phyloP scores from a whole-genome alignment of 495 filamentous ascomycete species.

The Tuber umbilicatum region DNA sequence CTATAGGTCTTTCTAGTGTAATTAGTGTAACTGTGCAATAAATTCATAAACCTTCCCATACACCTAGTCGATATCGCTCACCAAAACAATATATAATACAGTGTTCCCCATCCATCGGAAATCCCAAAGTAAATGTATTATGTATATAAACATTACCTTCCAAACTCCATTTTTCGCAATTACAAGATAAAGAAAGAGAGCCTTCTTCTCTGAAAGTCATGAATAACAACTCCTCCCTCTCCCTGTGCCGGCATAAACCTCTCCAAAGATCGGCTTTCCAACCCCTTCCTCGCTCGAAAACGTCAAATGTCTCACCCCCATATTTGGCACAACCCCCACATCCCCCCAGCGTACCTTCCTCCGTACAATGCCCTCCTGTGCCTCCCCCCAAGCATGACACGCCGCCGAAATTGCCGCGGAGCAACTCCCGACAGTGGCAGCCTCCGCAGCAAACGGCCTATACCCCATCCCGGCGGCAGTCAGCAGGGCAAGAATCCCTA shows the following conservation, averaged over 20 bases:
- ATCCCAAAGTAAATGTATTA: neutral
- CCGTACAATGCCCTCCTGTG: neutral
- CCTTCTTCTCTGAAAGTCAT: neutral
- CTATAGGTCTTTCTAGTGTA: neutral
- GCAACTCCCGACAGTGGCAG: neutral
- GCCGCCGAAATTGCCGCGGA: constrained; percentile 13
- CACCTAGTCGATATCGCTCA: neutral
- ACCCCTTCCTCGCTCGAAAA: neutral
- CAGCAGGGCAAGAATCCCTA: constrained; percentile 6
- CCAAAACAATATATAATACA: neutral
- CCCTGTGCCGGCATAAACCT: constrained; percentile 1
- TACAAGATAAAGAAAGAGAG: neutral
- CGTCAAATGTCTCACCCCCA: constrained; percentile 2
- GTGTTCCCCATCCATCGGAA: neutral
- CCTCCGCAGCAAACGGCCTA: neutral
- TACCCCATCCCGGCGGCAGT: neutral
- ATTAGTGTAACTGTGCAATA: neutral
- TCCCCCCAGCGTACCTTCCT: constrained; percentile 8
- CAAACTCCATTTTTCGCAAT: neutral
- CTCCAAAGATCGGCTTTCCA: neutral
- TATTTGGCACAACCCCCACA: neutral
- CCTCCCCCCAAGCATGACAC: constrained; percentile 11
- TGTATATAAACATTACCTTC: neutral
- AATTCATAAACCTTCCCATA: neutral
- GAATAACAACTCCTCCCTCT: neutral